Base-by-base conservation (phyloP, 768 basidiomycete species). In the Tubosaeta sp. region DNA sequence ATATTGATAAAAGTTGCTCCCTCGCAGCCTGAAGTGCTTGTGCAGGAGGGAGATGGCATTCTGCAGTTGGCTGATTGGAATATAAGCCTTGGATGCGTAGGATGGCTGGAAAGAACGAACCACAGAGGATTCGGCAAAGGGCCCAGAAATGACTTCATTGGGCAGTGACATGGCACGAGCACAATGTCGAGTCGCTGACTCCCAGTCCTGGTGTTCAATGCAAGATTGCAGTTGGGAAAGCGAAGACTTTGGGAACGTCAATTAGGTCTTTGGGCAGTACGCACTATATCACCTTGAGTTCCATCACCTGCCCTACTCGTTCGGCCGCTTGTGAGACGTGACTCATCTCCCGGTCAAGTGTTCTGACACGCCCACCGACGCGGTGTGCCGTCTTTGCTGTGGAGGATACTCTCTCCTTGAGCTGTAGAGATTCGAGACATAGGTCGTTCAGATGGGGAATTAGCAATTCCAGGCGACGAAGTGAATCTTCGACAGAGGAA, bases 271-370 rank as follows among this genome's bases (percentile, higher is more conserved):
- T 71, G 68, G 10, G 17, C 10, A 48, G 7, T 32, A 41, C 35
- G 29, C 63, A 50, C 17, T 4, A 9, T 43, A 47, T 55, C 55
- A 91, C 94, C 81, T 97, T 97, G 59, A 99, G 82, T 54, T 98
- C 97, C 75, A 97, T 88, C 37, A 97, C 91, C 65, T 93, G 91
- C 5, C 83, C 85, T 10, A 98, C 91, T 46, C 91, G 81, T 53
- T 98, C 97, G n/a, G 82, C 83, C 13, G 94, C 91, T 66, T 92
- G 89, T 17, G 85, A 79, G 16, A 99, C 89, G 50, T 92, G 78
- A 16, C 84, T 77, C 85, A 98, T 95, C 73, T 98, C 93, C 65
- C 92, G 87, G 65, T 99, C 97, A 41, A 99, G 77, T 6, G 82
- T 77, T 27, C 88, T 78, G 22, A 99, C 97, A 45, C 86, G 85